phyloP scores from a whole-genome alignment of 345 rosid genomes.

The Eucalyptus rudis region DNA sequence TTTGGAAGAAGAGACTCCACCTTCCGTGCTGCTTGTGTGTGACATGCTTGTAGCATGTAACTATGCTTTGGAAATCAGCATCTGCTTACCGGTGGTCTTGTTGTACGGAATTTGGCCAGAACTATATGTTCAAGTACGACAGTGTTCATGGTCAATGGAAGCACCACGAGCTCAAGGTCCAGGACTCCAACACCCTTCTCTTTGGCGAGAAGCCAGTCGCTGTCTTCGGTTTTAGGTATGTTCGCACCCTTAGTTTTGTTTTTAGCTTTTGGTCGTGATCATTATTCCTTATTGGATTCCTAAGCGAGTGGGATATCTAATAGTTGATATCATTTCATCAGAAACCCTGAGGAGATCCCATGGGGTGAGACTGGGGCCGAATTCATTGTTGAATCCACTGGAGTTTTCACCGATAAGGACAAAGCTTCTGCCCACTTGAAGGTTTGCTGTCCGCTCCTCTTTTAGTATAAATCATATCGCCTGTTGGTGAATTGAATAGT shows the following conservation, averaged over 20 bases:
- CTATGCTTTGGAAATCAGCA: not conserved
- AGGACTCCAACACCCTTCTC: constrained; percentile 54
- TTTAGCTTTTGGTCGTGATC: not conserved
- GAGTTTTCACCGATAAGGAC: constrained; percentile 64
- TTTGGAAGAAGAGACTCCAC: not conserved
- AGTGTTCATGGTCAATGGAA: constrained; percentile 64
- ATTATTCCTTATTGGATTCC: not conserved
- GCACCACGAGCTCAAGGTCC: constrained; percentile 38
- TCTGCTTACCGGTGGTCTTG: not conserved
- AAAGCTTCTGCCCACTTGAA: constrained; percentile 67
- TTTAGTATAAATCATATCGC: not conserved
- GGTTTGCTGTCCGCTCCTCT: constrained; percentile 9
- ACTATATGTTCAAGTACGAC: constrained; percentile 60
- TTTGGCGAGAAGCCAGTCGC: constrained; percentile 44
- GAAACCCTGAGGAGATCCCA: constrained; percentile 68
- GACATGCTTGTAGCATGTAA: not conserved
- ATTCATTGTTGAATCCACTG: constrained; percentile 51
- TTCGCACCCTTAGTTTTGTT: not conserved
- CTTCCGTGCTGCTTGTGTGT: not conserved
- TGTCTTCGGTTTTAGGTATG: constrained; percentile 41
- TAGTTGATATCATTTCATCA: not conserved
- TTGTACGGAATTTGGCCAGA: not conserved
- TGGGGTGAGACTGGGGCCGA: constrained; percentile 60
- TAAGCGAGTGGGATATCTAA: too few species aligned
- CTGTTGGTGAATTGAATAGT: not conserved